A percentile compares a stretch with the other conserved stretches of the same genome.
Conservation (phyloP, 2,329 filamentous ascomycete species). For the Hymenoscyphus fructigenus region DNA sequence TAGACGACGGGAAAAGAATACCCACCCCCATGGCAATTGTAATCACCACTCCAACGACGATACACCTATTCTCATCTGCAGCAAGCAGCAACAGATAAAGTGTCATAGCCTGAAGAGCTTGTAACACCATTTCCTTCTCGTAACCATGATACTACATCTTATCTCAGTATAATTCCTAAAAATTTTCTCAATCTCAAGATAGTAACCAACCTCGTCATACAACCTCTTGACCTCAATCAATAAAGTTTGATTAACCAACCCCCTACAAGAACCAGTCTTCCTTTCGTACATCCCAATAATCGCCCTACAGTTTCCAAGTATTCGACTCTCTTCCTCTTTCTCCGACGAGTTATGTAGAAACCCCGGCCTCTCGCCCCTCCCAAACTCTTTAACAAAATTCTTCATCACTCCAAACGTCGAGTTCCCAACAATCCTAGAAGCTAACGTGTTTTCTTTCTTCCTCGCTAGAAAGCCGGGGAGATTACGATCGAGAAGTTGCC, state of each 20-base stretch:
- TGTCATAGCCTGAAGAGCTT: conserved; percentile 18
- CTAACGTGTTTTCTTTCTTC: too few species aligned
- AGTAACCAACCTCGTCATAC: conserved; percentile 16
- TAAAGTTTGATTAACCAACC: conserved; percentile 19
- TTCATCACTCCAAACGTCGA: too few species aligned
- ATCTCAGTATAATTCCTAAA: conserved; percentile 1
- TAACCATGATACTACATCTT: conserved; percentile 12
- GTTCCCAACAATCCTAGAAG: too few species aligned
- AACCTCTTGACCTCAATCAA: conserved; percentile 21
- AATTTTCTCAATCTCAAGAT: too few species aligned
- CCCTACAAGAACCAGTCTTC: conserved; percentile 10
- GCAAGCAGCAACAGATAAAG: conserved; percentile 21
- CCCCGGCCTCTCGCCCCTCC: too few species aligned
- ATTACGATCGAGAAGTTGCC: too few species aligned
- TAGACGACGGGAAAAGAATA: too few species aligned
- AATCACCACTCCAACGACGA: conserved; percentile 7
- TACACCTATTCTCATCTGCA: conserved; percentile 15
- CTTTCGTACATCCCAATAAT: conserved; percentile 18
- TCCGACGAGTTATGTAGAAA: too few species aligned
- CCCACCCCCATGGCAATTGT: conserved; percentile 19
- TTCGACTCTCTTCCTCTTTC: too few species aligned
- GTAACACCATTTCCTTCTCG: conserved; percentile 14
- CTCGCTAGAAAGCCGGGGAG: too few species aligned
- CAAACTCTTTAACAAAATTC: too few species aligned
- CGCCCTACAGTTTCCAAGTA: conserved; percentile 18